Evolutionary conservation across 768 basidiomycete species (phyloP).

Genomic region (Lactarius hengduanensis): DNA sequence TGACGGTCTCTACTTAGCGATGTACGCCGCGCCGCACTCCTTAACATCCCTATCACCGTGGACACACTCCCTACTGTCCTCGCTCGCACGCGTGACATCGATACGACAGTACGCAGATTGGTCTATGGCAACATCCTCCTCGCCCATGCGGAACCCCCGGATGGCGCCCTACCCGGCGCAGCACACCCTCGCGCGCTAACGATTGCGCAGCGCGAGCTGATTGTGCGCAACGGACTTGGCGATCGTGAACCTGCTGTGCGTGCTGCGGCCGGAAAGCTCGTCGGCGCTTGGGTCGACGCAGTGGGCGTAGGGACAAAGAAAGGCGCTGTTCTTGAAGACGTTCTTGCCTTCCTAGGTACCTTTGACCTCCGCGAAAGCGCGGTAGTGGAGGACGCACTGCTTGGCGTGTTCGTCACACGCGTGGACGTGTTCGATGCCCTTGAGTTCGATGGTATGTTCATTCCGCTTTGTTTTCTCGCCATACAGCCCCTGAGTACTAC

Average conservation of each 20-base stretch:
- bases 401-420: constrained; percentile 66
- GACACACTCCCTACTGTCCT: constrained; percentile 66
- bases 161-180: constrained; percentile 38
- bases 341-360: constrained; percentile 50
- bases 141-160: constrained; percentile 35
- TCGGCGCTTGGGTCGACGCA: constrained; percentile 74
- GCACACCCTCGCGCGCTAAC: constrained; percentile 66
- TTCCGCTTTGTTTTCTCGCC: not conserved
- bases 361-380: constrained; percentile 59
- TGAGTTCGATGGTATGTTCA: constrained; percentile 61
- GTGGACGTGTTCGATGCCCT: constrained; percentile 65
- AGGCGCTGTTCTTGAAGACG: constrained; percentile 38
- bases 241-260: constrained; percentile 80
- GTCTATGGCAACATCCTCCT: constrained; percentile 64
- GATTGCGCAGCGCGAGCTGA: constrained; percentile 69
- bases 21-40: constrained; percentile 76
- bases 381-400: constrained; percentile 71
- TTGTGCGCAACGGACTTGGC: constrained; percentile 79
- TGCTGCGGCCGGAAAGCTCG: constrained; percentile 65
- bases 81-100: constrained; percentile 75
- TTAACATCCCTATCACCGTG: constrained; percentile 61
- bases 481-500: not conserved
- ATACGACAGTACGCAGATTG: constrained; percentile 68
- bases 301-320: constrained; percentile 42
- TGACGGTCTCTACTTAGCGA: constrained; percentile 50